Base-by-base conservation (phyloP, 768 basidiomycete species). In the Hortiboletus flavorubellus region DNA sequence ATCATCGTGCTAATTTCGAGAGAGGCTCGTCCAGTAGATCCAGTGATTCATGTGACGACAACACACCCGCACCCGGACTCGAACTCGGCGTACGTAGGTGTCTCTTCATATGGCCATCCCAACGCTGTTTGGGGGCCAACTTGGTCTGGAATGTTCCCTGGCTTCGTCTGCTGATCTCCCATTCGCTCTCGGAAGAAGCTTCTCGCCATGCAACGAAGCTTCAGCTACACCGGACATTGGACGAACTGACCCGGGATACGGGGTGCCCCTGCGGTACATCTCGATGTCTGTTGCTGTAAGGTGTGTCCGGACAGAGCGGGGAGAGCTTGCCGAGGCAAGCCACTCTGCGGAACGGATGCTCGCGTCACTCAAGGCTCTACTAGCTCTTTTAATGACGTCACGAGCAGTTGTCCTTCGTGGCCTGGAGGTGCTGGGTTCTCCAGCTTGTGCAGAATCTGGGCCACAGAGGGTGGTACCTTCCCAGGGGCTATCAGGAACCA, bases 91-190 rank as follows among this genome's bases (percentile, higher is more conserved):
- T 40, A 66, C 8, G 67, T 65, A 18, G 73, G 72, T 74, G 78
- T 29, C 74, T 76, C 2, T 59, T 53, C 67, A 68, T 50, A 65
- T 67, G 2, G 75, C 76, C 41, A 59, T 73, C 3, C 78, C 78
- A 35, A 75, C 65, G 51, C 69, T 77, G 29, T 14, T 48, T 18
- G 46, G 34, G 26, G 3, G 4, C 38, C 26, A 46, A 23, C 16
- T 40, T 15, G 48, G 42, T 43, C 35, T 34, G 30, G 47, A 26
- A 18, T 18, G 23, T 41, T 9, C 14, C 33, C 42, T 43, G 29
- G 40, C 11, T 2, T 54, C 51, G 18, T 56, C 63, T 21, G 39
- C 26, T n/a, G 55, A 63, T 52, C 37, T 44, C 38, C 47, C 30
- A 33, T 34, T 42, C 8, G 42, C 26, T 16, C 47, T 46, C 4